phyloP scores from a whole-genome alignment of 2,329 filamentous ascomycete genomes.

The Colletotrichum paranaense region DNA sequence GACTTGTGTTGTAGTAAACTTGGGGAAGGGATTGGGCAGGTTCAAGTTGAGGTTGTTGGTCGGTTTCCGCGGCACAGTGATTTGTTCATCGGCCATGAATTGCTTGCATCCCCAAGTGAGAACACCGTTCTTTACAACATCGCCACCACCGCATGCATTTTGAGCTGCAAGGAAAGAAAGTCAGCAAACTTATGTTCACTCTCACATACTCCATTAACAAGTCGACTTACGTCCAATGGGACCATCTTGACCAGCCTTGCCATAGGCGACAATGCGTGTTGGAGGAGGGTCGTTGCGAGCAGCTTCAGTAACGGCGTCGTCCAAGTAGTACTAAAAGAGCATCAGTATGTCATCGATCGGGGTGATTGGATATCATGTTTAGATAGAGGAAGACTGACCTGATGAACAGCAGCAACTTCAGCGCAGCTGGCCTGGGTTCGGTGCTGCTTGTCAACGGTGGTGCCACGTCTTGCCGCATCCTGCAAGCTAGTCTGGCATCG shows the following conservation, averaged over 20 bases:
- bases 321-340: neutral
- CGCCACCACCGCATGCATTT: neutral
- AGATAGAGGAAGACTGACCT: neutral
- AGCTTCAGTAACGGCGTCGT: neutral
- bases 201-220: fast-evolving
- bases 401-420: neutral
- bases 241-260: neutral
- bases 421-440: neutral
- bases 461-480: neutral
- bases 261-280: neutral
- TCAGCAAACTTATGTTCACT: neutral
- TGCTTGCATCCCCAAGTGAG: neutral
- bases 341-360: neutral
- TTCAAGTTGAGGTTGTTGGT: neutral
- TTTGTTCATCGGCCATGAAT: neutral
- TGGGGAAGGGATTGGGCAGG: neutral
- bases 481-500: neutral
- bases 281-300: neutral
- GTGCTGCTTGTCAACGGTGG: neutral
- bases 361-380: neutral
- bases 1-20: neutral
- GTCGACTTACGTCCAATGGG: neutral
- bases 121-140: neutral
- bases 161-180: neutral
- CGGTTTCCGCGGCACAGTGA: neutral